Conservation (phyloP, 1,139 yeast genomes). For the Debaryomyces coudertii region DNA sequence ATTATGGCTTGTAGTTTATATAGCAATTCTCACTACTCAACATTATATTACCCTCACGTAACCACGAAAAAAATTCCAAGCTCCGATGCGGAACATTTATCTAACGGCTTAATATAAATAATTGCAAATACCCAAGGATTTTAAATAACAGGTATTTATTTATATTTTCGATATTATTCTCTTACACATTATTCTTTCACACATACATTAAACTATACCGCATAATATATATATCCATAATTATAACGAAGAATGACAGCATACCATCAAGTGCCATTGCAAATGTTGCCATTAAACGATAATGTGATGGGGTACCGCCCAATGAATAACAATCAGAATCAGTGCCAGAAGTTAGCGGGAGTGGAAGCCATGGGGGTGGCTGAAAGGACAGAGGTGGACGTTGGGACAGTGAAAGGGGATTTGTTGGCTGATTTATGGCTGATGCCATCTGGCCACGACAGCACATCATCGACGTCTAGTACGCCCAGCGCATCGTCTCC, state of each 20-base stretch:
- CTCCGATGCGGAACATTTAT: constrained; percentile 17
- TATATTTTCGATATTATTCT: background rate
- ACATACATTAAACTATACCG: background rate
- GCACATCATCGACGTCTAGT: constrained; percentile 13
- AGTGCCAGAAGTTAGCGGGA: background rate
- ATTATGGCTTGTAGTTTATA: constrained; percentile 1
- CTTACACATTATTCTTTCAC: background rate
- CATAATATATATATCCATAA: constrained; percentile 10
- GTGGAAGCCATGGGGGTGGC: background rate
- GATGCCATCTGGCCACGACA: constrained; percentile 13
- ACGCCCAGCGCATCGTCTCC: constrained; percentile 13
- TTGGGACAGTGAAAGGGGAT: constrained; percentile 28
- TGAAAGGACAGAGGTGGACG: constrained; percentile 19
- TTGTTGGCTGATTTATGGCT: constrained; percentile 44
- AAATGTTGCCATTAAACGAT: constrained; percentile 16
- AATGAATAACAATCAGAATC: constrained; percentile 1
- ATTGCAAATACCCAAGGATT: constrained; percentile 9
- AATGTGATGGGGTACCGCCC: constrained; percentile 5
- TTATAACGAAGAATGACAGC: constrained; percentile 12
- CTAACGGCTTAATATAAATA: constrained; percentile 9
- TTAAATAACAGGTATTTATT: background rate
- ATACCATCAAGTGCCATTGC: constrained; percentile 18
- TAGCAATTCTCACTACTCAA: constrained; percentile 8
- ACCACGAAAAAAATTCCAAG: constrained; percentile 8
- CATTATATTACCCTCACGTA: constrained; percentile 7